Percentiles rank a stretch among this genome's conserved stretches.
phyloP scores from a whole-genome alignment of 2,329 filamentous ascomycete genomes.

The Colletotrichum kahawae region DNA sequence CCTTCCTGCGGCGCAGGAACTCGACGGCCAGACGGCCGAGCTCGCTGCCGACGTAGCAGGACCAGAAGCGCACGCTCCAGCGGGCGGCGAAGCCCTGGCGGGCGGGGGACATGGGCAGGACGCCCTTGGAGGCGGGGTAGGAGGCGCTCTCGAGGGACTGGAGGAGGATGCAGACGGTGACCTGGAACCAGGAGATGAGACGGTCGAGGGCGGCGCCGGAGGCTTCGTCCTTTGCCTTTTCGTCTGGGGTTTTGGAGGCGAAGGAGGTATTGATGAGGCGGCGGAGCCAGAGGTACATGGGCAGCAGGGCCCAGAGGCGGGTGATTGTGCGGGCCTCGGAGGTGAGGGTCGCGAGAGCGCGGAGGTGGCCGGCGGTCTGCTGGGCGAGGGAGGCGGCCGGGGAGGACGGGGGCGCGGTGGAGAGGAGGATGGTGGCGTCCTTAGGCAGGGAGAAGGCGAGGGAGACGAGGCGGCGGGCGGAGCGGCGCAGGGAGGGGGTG shows the following conservation, averaged over 20 bases:
- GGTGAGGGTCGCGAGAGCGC: conserved; percentile 68
- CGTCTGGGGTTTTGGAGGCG: conserved; percentile 28
- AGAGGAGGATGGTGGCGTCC: conserved; percentile 52
- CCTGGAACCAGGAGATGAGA: conserved; percentile 69
- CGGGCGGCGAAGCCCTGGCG: conserved; percentile 66
- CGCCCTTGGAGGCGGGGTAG: conserved; percentile 76
- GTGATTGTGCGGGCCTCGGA: conserved; percentile 75
- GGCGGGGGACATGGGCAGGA: conserved; percentile 63
- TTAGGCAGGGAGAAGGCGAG: conserved; percentile 56
- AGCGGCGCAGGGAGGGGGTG: conserved; percentile 60
- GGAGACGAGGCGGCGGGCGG: conserved; percentile 57
- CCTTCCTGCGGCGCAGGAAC: conserved; percentile 40
- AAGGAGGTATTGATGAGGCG: conserved; percentile 40
- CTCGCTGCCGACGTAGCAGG: conserved; percentile 77
- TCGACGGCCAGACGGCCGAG: conserved; percentile 66
- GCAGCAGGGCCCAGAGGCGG: conserved; percentile 78
- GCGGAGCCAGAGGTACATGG: conserved; percentile 72
- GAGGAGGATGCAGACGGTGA: conserved; percentile 70
- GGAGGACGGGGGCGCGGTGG: conserved; percentile 39
- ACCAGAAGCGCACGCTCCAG: conserved; percentile 83
- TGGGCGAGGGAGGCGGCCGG: conserved; percentile 49
- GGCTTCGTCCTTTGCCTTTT: conserved; percentile 40
- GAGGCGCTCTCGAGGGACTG: conserved; percentile 85
- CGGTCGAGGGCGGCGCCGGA: conserved; percentile 43
- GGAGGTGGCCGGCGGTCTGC: conserved; percentile 57